Evolutionary conservation across 805 yeast genomes (phyloP), one percentile per base, ranked within the genome.

Genomic region (Torulaspora maleeae): DNA sequence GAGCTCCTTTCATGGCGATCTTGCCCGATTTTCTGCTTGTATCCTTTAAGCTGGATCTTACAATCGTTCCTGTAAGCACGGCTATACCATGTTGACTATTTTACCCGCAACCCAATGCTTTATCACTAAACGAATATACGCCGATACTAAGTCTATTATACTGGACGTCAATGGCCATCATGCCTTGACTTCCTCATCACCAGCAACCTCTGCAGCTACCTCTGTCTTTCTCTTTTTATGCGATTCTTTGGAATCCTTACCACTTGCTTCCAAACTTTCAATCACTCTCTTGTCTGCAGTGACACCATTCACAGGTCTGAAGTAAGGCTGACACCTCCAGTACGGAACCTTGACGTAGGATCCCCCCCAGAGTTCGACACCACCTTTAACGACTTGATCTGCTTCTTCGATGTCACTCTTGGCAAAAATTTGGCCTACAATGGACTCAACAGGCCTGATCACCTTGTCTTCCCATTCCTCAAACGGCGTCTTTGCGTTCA

Each of bases 241-340:
- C 35, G 42, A 13, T 27, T 24, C 27, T 20, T 5, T 42, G 50
- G 16, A 45, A 41, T 32, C 35, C 13, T 16, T 32, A 25, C 48
- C 27, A 30, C 39, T 41, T 29, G 40, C 48, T 27, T 48, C 57
- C 30, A 63, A 30, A 19, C 42, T 51, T 30, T 63, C 66, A 2
- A 56, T 58, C 6, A 66, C 58, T 47, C 75, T 56, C 49, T 66
- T 63, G 48, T 76, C 78, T 19, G 76, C 79, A 22, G 75, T 71
- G 2, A 78, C 80, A 17, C 98, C 98, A 61, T 87, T 78, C 1
- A 91, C 96, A 2, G 83, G 81, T 56, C 99, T 75, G 73, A 91
- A 91, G 62, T 86, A 85, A 2, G 99, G 99, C 67, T 91, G 99
- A 53, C 95, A 82, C 58, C 98, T 76, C 98, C 98, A 91, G 63